Conservation (phyloP, 139 green algal genomes). For the Chlorella sp. region DNA sequence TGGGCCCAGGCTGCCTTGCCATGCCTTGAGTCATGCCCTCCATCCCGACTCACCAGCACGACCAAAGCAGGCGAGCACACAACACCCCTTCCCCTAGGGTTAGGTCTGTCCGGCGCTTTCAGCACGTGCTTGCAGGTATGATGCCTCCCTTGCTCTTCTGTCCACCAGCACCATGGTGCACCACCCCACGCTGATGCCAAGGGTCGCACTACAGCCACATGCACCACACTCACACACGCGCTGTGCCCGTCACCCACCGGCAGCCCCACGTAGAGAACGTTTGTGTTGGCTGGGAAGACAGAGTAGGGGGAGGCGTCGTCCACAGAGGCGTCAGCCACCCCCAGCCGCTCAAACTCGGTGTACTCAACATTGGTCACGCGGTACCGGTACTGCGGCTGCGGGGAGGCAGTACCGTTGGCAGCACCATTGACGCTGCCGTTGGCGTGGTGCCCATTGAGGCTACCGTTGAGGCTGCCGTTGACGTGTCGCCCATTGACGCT, state of each 20-base stretch:
- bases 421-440: background rate
- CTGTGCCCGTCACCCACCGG: conserved; percentile 23
- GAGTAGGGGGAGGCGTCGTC: conserved; percentile 51
- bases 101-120: background rate
- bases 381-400: conserved; percentile 55
- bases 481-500: too few relatives aligned
- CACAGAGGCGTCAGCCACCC: conserved; percentile 78
- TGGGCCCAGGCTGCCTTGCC: background rate
- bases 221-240: background rate
- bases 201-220: background rate
- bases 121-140: background rate
- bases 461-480: background rate
- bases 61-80: too few relatives aligned
- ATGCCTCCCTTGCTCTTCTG: background rate
- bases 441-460: background rate
- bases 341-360: conserved; percentile 95
- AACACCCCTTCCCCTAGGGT: too few relatives aligned
- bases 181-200: too few relatives aligned
- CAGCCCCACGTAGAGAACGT: conserved; percentile 95
- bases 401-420: background rate
- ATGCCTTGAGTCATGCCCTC: too few relatives aligned
- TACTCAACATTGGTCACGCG: conserved; percentile 98
- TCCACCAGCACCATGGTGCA: background rate
- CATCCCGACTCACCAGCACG: too few relatives aligned
- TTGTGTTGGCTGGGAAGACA: conserved; percentile 97